Percentiles rank a stretch among this genome's conserved stretches.
phyloP scores from a whole-genome alignment of 2,329 filamentous ascomycete species.

The Epichloe typhina region DNA sequence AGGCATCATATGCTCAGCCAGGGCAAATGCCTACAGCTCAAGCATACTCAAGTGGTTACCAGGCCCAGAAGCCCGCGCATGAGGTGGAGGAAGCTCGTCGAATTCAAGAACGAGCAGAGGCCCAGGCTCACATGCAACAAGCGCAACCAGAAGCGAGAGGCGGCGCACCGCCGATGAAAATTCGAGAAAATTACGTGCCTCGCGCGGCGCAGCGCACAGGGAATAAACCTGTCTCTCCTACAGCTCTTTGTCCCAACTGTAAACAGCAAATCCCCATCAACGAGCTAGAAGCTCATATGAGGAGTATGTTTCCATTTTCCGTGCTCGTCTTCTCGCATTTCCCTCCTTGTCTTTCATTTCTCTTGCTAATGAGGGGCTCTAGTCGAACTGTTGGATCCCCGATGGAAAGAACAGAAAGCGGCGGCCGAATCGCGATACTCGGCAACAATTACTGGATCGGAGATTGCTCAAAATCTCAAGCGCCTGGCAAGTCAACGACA shows the following conservation, averaged over 20 bases:
- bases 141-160: conserved; percentile 67
- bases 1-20: conserved; percentile 18
- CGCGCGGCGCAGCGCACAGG: conserved; percentile 62
- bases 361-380: not conserved
- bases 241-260: conserved; percentile 83
- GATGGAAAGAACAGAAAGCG: conserved; percentile 90
- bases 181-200: conserved; percentile 85
- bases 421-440: conserved; percentile 76
- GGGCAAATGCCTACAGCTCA: conserved; percentile 27
- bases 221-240: conserved; percentile 49
- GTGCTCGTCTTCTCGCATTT: not conserved
- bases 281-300: conserved; percentile 85
- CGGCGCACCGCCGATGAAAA: conserved; percentile 63
- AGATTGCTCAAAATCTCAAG: conserved; percentile 90
- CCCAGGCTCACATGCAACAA: conserved; percentile 53
- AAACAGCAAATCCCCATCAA: conserved; percentile 76
- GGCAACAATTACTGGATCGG: conserved; percentile 72
- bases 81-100: conserved; percentile 50
- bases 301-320: conserved; percentile 41
- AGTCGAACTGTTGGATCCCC: conserved; percentile 86
- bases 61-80: conserved; percentile 26
- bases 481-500: conserved; percentile 79
- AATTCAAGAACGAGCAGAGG: conserved; percentile 49
- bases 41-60: conserved; percentile 14
- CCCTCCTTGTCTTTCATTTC: not conserved